These are phyloP conservation scores for Panus rudis DNA, from an alignment of 768 basidiomycete species.

Conservation along the genomic window DNA sequence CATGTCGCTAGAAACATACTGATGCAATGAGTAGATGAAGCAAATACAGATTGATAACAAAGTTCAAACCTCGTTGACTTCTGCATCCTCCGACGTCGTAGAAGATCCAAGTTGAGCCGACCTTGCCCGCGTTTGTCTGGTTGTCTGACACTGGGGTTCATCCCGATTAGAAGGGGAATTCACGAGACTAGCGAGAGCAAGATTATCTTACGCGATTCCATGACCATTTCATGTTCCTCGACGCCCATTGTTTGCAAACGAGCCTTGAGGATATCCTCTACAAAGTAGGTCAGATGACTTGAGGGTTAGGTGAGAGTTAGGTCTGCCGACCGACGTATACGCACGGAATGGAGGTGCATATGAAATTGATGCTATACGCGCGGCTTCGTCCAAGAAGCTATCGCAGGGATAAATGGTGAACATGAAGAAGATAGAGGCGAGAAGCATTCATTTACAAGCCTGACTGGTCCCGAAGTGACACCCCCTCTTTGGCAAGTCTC, in stretches of 20 bases:
- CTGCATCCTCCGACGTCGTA: conserved; percentile 66
- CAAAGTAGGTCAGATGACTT: no score
- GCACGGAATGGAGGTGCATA: conserved; percentile 39
- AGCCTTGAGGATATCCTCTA: conserved; percentile 60
- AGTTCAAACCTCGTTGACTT: conserved; percentile 43
- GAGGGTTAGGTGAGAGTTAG: no score
- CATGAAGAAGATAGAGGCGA: neutral
- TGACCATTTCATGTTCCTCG: conserved; percentile 51
- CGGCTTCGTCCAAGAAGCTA: conserved; percentile 55
- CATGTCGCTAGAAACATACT: conserved; percentile 39
- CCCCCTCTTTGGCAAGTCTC: conserved; percentile 34
- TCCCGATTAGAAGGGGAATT: neutral
- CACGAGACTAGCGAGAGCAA: no score
- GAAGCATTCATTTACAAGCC: conserved; percentile 44
- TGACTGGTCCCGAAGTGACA: conserved; percentile 48
- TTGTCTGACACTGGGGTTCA: neutral
- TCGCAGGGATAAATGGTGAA: neutral
- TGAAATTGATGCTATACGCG: conserved; percentile 40
- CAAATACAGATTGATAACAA: neutral
- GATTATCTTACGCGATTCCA: conserved; percentile 33
- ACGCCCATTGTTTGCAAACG: conserved; percentile 59
- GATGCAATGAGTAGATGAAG: neutral
- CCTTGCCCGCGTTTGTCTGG: neutral
- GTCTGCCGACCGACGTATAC: no score
- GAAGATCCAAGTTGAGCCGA: conserved; percentile 39